Percentiles rank a stretch among this genome's conserved stretches.
These are phyloP conservation scores for Aspergillus sclerotialis DNA, from an alignment of 2,329 filamentous ascomycete species.

Conservation along the genomic window DNA sequence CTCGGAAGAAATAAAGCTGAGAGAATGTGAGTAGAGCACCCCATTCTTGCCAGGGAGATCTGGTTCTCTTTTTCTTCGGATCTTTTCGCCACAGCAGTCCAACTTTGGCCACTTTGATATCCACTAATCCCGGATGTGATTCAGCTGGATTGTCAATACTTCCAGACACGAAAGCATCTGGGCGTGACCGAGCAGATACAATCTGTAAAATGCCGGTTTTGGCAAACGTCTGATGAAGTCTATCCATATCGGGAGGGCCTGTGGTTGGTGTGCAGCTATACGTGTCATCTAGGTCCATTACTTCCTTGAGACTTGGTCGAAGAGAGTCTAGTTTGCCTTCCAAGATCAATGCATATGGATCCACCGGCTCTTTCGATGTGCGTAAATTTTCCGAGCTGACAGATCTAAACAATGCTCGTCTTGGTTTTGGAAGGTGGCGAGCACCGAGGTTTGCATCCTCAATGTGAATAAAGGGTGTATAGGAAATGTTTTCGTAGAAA, in stretches of 20 bases:
- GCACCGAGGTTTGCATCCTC: conserved; percentile 76
- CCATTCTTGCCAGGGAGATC: conserved; percentile 99
- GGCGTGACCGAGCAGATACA: conserved; percentile 83
- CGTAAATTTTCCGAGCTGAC: conserved; percentile 58
- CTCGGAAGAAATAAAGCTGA: conserved; percentile 93
- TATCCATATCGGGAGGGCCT: conserved; percentile 67
- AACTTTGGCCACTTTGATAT: conserved; percentile 96
- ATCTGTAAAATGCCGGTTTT: conserved; percentile 91
- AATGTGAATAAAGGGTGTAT: conserved; percentile 96
- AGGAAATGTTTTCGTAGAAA: conserved; percentile 97
- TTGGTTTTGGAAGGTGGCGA: conserved; percentile 64
- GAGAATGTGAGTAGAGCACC: conserved; percentile 94
- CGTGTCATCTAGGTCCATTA: conserved; percentile 84
- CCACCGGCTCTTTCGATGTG: conserved; percentile 73
- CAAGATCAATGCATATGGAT: conserved; percentile 90
- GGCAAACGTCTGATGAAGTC: conserved; percentile 82
- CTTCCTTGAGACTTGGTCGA: conserved; percentile 80
- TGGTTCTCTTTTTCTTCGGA: conserved; percentile 82
- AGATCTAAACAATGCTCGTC: conserved; percentile 63
- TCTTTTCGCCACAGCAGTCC: conserved; percentile 94
- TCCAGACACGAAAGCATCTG: conserved; percentile 91
- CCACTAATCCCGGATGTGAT: conserved; percentile 84
- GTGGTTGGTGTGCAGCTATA: conserved; percentile 81
- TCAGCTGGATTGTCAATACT: conserved; percentile 78
- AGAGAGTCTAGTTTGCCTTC: conserved; percentile 79